A percentile compares a stretch with the other conserved stretches of the same genome.
Conservation (phyloP, 2,329 filamentous ascomycete genomes). For the Nemania serpens region DNA sequence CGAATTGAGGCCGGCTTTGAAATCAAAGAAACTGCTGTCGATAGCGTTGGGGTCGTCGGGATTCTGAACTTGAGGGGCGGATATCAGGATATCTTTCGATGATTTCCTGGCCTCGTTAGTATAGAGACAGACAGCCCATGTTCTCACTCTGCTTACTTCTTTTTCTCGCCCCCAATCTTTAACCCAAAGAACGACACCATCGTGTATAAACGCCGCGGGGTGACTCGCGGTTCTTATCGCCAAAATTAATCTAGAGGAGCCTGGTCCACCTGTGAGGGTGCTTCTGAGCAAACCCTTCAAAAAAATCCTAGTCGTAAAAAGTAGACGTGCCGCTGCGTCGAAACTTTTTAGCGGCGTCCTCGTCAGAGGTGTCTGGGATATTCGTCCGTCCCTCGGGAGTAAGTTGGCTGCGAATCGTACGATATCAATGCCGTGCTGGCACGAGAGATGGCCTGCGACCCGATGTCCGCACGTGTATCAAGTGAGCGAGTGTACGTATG, state of each 20-base stretch:
- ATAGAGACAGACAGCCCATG: conserved; percentile 14
- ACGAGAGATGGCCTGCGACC: conserved; percentile 7
- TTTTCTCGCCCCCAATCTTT: conserved; percentile 57
- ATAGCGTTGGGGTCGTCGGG: conserved; percentile 14
- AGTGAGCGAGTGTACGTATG: conserved; percentile 7
- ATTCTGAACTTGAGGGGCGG: conserved; percentile 32
- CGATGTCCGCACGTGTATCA: background rate
- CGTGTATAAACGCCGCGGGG: conserved; percentile 9
- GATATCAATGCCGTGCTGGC: conserved; percentile 14
- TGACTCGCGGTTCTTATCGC: background rate
- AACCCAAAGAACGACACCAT: conserved; percentile 67
- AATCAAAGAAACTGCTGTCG: conserved; percentile 20
- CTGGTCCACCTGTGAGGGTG: background rate
- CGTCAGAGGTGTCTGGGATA: background rate
- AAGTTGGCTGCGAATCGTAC: background rate
- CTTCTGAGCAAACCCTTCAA: background rate
- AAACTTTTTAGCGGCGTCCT: conserved; percentile 2
- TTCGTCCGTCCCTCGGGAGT: no score
- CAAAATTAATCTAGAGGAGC: conserved; percentile 10
- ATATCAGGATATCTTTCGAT: conserved; percentile 39
- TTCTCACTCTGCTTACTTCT: conserved; percentile 52
- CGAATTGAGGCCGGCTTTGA: conserved; percentile 18
- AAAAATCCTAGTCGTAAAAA: no score
- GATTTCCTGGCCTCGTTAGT: conserved; percentile 42
- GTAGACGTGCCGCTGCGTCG: background rate